phyloP scores from a whole-genome alignment of 257 asterid species.

The Eustoma russellianum region DNA sequence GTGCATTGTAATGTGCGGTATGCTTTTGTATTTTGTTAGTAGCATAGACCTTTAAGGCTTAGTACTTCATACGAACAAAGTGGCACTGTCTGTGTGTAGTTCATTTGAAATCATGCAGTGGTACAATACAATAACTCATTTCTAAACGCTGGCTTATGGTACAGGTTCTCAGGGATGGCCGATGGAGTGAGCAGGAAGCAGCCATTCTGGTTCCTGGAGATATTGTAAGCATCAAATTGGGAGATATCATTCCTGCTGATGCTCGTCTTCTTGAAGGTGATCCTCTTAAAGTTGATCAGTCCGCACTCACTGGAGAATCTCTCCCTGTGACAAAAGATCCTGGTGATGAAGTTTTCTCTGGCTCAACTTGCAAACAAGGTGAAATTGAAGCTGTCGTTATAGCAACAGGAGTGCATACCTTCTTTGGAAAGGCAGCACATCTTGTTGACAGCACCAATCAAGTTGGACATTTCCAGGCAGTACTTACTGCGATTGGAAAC shows the following conservation, averaged over 20 bases:
- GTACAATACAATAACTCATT: too few species aligned
- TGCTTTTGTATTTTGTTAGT: too few species aligned
- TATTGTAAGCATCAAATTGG: constrained; percentile 29
- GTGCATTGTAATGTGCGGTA: too few species aligned
- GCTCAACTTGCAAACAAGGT: constrained; percentile 35
- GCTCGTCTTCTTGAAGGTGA: constrained; percentile 32
- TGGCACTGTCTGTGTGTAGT: too few species aligned
- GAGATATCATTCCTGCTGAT: constrained; percentile 39
- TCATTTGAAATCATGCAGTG: too few species aligned
- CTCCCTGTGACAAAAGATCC: constrained; percentile 35
- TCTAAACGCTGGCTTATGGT: too few species aligned
- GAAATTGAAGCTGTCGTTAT: constrained; percentile 35
- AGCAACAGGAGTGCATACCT: constrained; percentile 33
- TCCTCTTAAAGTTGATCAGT: constrained; percentile 34
- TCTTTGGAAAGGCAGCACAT: constrained; percentile 39
- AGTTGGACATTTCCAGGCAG: constrained; percentile 30
- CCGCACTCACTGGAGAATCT: constrained; percentile 39
- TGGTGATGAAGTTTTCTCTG: constrained; percentile 27
- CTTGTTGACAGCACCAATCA: constrained; percentile 33
- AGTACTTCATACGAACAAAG: too few species aligned
- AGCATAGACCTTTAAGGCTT: too few species aligned
- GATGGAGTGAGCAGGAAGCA: constrained; percentile 35
- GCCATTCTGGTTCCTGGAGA: constrained; percentile 33
- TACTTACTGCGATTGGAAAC: constrained; percentile 32
- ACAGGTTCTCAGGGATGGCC: constrained; percentile 27